These are phyloP conservation scores for Trichoderma harzianum DNA, from an alignment of 2,329 filamentous ascomycete genomes.

Conservation along the genomic window DNA sequence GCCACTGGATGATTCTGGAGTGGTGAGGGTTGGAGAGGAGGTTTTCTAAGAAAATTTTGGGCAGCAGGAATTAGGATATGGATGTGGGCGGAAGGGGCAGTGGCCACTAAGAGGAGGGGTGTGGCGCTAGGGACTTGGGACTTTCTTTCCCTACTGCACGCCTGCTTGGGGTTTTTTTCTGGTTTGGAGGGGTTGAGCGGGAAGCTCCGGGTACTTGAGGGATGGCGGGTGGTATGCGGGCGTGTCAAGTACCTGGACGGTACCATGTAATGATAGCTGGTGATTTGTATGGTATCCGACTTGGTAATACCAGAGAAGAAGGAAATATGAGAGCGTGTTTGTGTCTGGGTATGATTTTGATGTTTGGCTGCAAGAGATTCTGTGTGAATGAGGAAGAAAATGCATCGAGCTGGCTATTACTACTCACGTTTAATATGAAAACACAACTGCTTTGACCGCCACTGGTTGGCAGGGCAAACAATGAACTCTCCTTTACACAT, in stretches of 20 bases:
- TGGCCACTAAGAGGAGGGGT: conserved; percentile 20
- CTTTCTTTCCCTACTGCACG: conserved; percentile 8
- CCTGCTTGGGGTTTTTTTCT: background rate
- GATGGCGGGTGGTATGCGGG: background rate
- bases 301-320: background rate
- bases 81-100: conserved; percentile 33
- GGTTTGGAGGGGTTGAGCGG: background rate
- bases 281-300: background rate
- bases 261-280: background rate
- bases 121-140: background rate
- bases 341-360: too few species aligned
- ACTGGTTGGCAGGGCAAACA: background rate
- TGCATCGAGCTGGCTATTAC: too few species aligned
- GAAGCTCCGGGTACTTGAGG: background rate
- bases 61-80: conserved; percentile 32
- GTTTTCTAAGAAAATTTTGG: conserved; percentile 36
- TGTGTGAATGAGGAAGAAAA: too few species aligned
- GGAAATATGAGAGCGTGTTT: too few species aligned
- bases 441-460: background rate
- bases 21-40: conserved; percentile 38
- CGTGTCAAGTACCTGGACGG: background rate
- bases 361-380: too few species aligned
- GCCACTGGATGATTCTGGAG: conserved; percentile 34
- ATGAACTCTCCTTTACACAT: background rate
- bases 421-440: background rate